Conservation (phyloP, 2,329 filamentous ascomycete species). For the Elsinoe arachidis region DNA sequence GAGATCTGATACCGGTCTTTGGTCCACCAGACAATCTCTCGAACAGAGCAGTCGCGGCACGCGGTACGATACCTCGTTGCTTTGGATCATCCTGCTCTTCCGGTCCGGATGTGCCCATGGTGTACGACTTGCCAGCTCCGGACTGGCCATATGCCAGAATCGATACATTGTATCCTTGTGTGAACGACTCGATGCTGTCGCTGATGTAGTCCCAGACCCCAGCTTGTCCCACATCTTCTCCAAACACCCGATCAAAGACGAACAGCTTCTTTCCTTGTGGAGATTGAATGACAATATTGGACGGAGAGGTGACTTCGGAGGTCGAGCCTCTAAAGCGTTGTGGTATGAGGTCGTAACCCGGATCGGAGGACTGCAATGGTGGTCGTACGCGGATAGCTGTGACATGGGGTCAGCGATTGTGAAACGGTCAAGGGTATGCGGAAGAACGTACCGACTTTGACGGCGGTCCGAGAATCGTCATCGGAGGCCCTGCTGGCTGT, state of each 20-base stretch:
- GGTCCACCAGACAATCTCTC: conserved; percentile 68
- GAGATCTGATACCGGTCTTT: conserved; percentile 59
- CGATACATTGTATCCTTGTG: conserved; percentile 97
- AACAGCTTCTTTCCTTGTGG: conserved; percentile 91
- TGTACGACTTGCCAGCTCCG: conserved; percentile 94
- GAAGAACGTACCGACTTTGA: conserved; percentile 80
- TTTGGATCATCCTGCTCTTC: conserved; percentile 42
- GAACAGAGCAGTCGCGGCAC: conserved; percentile 78
- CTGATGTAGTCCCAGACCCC: conserved; percentile 90
- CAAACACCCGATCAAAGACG: conserved; percentile 92
- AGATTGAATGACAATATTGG: conserved; percentile 79
- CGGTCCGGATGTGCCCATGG: conserved; percentile 92
- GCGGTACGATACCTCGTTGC: conserved; percentile 79
- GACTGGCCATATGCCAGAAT: conserved; percentile 95
- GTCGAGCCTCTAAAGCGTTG: conserved; percentile 90
- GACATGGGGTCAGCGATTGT: conserved; percentile 12
- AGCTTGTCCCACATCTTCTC: conserved; percentile 72
- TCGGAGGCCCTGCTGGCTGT: conserved; percentile 67
- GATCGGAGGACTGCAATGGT: conserved; percentile 71
- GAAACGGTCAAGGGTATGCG: conserved; percentile 15
- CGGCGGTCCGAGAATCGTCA: conserved; percentile 80
- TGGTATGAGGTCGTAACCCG: conserved; percentile 88
- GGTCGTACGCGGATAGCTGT: conserved; percentile 88
- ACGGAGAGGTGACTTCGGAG: conserved; percentile 79
- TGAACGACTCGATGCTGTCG: conserved; percentile 81